Evolutionary conservation across 2,329 filamentous ascomycete species (phyloP), one percentile per base, ranked within the genome.

Genomic region (Colletotrichum endophyticum): DNA sequence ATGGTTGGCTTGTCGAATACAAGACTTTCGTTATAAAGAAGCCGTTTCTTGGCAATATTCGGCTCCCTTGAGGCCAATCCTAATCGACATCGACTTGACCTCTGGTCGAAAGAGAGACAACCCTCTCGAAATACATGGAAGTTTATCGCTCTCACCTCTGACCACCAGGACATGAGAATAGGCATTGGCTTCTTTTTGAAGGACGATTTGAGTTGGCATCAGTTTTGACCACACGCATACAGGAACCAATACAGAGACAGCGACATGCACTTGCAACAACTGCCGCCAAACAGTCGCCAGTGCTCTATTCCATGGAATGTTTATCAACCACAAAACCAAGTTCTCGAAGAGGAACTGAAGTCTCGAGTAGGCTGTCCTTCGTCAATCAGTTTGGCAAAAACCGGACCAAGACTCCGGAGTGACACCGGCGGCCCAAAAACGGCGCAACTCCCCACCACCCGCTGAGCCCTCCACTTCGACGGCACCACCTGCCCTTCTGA

Each of bases 391-490:
- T 8, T 39, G 32, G 5, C 9, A 49, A 25, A 28, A 25, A 11
- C 19, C 22, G 2, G 11, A 49, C 19, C 19, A 49, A n/a, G 11
- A 6, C 19, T 22, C 44, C 44, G 44, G 44, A 7, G 19, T 49
- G 44, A 49, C 19, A 49, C 44, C 44, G 44, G 44, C 44, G 44
- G 44, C 44, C 44, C 44, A 22, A 49, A 53, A 72, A 66, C 68
- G 72, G 62, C 68, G 49, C 72, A 28, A 75, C 44, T 69, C 70
- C 73, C 73, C 69, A 75, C 56, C 39, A 62, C n/a, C 28, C 27
- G 6, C 34, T 34, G 49, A 30, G 39, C 22, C 66, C 66, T 70
- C 72, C 67, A 66, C 49, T 59, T 70, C 34, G 13, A 16, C 44
- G 5, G 25, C 27, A 28, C 27, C 13, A 28, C 56, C 27, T 59